Percentiles rank a stretch among this genome's conserved stretches.
phyloP scores from a whole-genome alignment of 2,329 filamentous ascomycete genomes.

The Cladophialophora exuberans region DNA sequence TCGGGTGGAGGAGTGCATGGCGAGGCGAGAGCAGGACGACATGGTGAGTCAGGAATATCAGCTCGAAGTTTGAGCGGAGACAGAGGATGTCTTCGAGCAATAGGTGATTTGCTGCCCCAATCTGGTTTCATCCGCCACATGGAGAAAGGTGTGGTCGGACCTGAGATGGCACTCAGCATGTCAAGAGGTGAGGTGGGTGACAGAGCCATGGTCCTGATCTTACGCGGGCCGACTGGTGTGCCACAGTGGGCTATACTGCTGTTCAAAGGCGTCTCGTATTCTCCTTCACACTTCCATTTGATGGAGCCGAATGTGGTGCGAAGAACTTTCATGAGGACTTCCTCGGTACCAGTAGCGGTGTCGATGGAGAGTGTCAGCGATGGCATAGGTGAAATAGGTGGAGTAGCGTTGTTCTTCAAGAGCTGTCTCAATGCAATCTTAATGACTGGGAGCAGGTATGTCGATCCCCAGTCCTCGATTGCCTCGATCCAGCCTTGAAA shows the following conservation, averaged over 20 bases:
- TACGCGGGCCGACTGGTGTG: conserved; percentile 26
- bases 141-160: conserved; percentile 13
- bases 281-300: conserved; percentile 29
- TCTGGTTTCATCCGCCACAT: conserved; percentile 26
- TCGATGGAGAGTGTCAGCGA: conserved; percentile 29
- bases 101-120: conserved; percentile 18
- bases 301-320: conserved; percentile 24
- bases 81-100: conserved; percentile 16
- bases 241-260: conserved; percentile 31
- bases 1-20: conserved; percentile 30
- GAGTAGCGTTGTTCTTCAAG: conserved; percentile 22
- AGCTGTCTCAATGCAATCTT: conserved; percentile 28
- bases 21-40: conserved; percentile 23
- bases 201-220: conserved; percentile 25
- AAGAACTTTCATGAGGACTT: conserved; percentile 25
- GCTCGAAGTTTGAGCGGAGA: conserved; percentile 22
- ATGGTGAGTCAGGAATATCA: conserved; percentile 25
- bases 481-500: conserved; percentile 32
- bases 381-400: conserved; percentile 30
- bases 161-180: conserved; percentile 16
- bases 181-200: conserved; percentile 23
- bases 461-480: conserved; percentile 31
- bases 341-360: conserved; percentile 26
- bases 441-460: conserved; percentile 27
- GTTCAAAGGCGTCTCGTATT: conserved; percentile 30